Percentiles rank a stretch among this genome's conserved stretches.
Evolutionary conservation across 1,139 yeast genomes (phyloP).

Genomic region (Taphrina confusa): DNA sequence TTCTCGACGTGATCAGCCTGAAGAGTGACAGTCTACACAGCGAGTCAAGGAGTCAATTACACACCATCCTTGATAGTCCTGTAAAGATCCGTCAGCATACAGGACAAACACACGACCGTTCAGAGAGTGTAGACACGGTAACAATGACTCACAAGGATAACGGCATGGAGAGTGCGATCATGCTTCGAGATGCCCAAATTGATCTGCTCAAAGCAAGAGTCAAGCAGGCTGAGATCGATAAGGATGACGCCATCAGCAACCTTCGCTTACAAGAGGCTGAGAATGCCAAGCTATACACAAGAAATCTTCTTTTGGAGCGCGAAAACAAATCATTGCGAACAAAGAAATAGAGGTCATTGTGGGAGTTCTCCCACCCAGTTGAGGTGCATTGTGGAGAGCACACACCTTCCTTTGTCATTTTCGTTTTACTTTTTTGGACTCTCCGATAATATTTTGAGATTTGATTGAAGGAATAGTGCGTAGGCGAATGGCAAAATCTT

Average conservation of each 20-base stretch:
- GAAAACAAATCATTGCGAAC: constrained; percentile 3
- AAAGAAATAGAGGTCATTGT: constrained; percentile 2
- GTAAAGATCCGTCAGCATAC: neutral
- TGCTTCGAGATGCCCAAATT: constrained; percentile 13
- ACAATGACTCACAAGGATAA: neutral
- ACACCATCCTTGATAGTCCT: constrained; percentile 18
- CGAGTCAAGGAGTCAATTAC: neutral
- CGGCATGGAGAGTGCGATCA: neutral
- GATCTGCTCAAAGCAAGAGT: constrained; percentile 9
- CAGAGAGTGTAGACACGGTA: constrained; percentile 26
- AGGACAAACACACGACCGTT: constrained; percentile 7
- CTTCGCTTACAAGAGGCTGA: constrained; percentile 4
- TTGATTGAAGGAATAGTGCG: too few relatives aligned
- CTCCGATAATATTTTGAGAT: too few relatives aligned
- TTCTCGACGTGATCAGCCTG: constrained; percentile 3
- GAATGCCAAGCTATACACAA: constrained; percentile 3
- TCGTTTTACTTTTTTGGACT: too few relatives aligned
- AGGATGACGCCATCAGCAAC: constrained; percentile 13
- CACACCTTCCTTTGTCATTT: too few relatives aligned
- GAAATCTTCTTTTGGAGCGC: constrained; percentile 8
- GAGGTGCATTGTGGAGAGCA: too few relatives aligned
- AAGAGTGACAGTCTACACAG: neutral
- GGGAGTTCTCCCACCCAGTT: too few relatives aligned
- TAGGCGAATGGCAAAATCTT: too few relatives aligned
- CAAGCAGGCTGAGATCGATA: neutral